These are phyloP conservation scores for Mucor indicus DNA, from an alignment of 371 early-diverging fungal species.

Conservation along the genomic window DNA sequence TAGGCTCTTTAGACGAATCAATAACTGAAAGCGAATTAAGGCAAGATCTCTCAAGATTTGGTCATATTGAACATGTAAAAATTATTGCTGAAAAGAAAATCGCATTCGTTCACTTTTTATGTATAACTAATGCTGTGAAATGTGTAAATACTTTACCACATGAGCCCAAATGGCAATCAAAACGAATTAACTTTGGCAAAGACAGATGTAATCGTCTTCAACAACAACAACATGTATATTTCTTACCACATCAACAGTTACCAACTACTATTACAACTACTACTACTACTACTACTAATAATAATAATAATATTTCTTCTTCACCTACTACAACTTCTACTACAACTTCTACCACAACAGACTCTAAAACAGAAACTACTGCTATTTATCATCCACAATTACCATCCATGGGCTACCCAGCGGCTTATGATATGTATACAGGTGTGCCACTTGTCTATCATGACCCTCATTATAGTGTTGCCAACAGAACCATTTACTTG, in stretches of 20 bases:
- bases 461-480: background rate
- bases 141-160: constrained; percentile 59
- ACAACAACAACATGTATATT: too few relatives aligned
- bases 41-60: constrained; percentile 62
- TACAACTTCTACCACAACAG: too few relatives aligned
- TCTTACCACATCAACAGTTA: too few relatives aligned
- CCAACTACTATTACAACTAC: too few relatives aligned
- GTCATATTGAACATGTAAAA: constrained; percentile 71
- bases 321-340: too few relatives aligned
- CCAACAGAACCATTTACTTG: constrained; percentile 69
- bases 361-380: too few relatives aligned
- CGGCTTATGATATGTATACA: too few relatives aligned
- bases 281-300: too few relatives aligned
- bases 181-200: constrained; percentile 72
- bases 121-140: constrained; percentile 66
- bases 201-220: constrained; percentile 81
- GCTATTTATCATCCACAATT: too few relatives aligned
- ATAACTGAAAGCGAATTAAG: constrained; percentile 51
- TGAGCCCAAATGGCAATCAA: constrained; percentile 51
- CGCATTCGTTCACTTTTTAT: constrained; percentile 81
- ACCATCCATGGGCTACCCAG: too few relatives aligned
- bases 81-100: constrained; percentile 69
- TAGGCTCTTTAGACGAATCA: constrained; percentile 65
- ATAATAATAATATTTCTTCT: background rate
- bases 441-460: too few relatives aligned